Conservation (phyloP, 1,139 yeast species). For the Sugiyamaella neomexicana region DNA sequence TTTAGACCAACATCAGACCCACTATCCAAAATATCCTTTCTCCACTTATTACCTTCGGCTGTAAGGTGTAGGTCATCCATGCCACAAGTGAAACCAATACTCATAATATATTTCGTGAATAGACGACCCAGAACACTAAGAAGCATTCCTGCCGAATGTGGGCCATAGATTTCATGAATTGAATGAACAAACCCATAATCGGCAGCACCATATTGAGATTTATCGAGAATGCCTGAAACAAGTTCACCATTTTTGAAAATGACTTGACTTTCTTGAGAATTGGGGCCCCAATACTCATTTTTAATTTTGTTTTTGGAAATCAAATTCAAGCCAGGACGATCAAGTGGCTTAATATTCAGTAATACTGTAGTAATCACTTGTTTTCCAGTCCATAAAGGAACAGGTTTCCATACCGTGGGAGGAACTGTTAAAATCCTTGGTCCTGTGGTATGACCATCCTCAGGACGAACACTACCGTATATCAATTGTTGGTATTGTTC, state of each 20-base stretch:
- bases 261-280: slow-evolving; percentile 82
- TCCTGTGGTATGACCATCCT: slow-evolving; percentile 91
- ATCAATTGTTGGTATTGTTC: slow-evolving; percentile 91
- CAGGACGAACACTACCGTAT: slow-evolving; percentile 94
- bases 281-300: slow-evolving; percentile 90
- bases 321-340: slow-evolving; percentile 88
- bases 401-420: slow-evolving; percentile 86
- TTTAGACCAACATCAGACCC: slow-evolving; percentile 81
- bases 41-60: slow-evolving; percentile 85
- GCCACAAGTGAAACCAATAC: slow-evolving; percentile 97
- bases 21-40: slow-evolving; percentile 74
- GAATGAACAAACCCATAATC: slow-evolving; percentile 97
- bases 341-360: slow-evolving; percentile 79
- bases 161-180: slow-evolving; percentile 92
- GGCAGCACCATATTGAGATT: slow-evolving; percentile 98
- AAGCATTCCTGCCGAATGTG: slow-evolving; percentile 84
- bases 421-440: slow-evolving; percentile 76
- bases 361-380: slow-evolving; percentile 88
- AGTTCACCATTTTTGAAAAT: slow-evolving; percentile 84
- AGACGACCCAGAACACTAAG: slow-evolving; percentile 89
- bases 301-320: slow-evolving; percentile 83
- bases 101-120: slow-evolving; percentile 90
- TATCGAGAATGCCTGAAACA: slow-evolving; percentile 89
- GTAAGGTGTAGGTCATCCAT: slow-evolving; percentile 98
- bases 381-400: slow-evolving; percentile 97